phyloP scores from a whole-genome alignment of 148 eudicot species.

The Dianthus caryophyllus region DNA sequence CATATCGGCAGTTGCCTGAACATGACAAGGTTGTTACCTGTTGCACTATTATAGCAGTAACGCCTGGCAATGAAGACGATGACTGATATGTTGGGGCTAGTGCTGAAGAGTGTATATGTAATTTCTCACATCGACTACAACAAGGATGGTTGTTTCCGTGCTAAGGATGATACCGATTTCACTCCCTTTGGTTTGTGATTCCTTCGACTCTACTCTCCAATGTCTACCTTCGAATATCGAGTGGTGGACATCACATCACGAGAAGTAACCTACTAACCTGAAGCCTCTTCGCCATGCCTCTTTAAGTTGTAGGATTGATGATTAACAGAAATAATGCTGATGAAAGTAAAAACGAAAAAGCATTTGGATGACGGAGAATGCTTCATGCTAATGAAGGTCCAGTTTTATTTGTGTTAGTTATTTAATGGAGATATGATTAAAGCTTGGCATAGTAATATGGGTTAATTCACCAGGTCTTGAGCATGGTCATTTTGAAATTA shows the following conservation, averaged over 20 bases:
- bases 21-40: background rate
- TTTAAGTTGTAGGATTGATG: no score
- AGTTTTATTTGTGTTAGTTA: no score
- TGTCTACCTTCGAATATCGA: background rate
- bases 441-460: no score
- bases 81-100: background rate
- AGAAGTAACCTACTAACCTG: slow-evolving; percentile 3
- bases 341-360: no score
- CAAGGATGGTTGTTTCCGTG: slow-evolving; percentile 1
- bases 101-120: slow-evolving; percentile 1
- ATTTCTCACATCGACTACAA: background rate
- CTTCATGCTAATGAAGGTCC: no score
- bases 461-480: no score
- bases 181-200: slow-evolving; percentile 5
- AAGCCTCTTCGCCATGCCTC: background rate
- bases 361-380: no score
- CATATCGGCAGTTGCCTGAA: background rate
- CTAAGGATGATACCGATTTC: slow-evolving; percentile 1
- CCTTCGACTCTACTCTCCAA: background rate
- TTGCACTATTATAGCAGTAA: slow-evolving; percentile 5
- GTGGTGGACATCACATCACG: slow-evolving; percentile 11
- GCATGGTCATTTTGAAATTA: no score
- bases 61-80: background rate
- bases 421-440: no score
- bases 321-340: no score